Percentiles rank a stretch among this genome's conserved stretches.
These are phyloP conservation scores for Fusarium papillatum DNA, from an alignment of 2,329 filamentous ascomycete genomes.

Conservation along the genomic window DNA sequence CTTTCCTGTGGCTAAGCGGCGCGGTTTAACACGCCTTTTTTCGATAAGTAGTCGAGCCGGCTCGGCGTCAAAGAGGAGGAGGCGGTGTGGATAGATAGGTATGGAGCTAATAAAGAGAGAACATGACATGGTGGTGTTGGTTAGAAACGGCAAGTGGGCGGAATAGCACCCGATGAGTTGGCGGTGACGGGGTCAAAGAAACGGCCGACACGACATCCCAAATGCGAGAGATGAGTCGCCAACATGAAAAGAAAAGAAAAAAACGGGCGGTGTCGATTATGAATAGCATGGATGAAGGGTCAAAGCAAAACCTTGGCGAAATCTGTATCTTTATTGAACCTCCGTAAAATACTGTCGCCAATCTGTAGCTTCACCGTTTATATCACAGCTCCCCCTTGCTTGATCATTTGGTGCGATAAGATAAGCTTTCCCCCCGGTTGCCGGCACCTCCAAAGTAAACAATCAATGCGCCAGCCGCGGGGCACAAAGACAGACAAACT, in stretches of 20 bases:
- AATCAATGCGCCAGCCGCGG: constrained; percentile 20
- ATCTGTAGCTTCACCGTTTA: not conserved
- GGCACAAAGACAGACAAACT: constrained; percentile 11
- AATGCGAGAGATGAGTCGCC: not conserved
- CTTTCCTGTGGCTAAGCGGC: not conserved
- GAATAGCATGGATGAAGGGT: not conserved
- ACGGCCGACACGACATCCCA: not conserved
- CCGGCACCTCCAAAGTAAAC: not conserved
- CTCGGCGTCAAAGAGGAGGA: not conserved
- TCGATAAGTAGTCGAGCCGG: not conserved
- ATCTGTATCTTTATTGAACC: not conserved
- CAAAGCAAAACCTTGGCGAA: not conserved
- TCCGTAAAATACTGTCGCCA: not conserved
- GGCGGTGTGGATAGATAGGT: not conserved
- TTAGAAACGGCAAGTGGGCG: not conserved
- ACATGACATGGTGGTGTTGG: not conserved
- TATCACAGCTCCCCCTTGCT: not conserved
- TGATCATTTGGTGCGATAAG: not conserved
- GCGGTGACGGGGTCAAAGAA: not conserved
- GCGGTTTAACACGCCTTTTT: not conserved
- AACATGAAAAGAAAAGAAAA: not conserved
- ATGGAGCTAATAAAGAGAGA: no score
- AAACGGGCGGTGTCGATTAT: not conserved
- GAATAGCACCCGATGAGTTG: not conserved
- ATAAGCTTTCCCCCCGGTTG: not conserved